Evolutionary conservation across 306 rosid genomes (phyloP).

Genomic region (Herpetospermum pedunculosum): DNA sequence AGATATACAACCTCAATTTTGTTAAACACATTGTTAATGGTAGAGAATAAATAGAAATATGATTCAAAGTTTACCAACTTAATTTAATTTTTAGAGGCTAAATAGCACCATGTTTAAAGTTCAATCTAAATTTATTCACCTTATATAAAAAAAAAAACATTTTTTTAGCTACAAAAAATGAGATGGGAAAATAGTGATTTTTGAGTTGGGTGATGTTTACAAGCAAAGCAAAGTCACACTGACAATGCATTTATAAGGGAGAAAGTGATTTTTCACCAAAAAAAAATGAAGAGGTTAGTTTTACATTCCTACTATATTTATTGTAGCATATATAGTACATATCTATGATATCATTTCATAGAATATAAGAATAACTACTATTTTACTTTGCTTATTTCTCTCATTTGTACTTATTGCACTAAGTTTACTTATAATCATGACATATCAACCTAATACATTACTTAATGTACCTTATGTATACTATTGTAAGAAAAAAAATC

Average conservation of each 20-base stretch:
- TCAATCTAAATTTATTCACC: not conserved
- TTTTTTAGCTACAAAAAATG: not conserved
- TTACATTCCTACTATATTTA: not conserved
- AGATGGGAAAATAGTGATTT: not conserved
- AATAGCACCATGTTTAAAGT: no score
- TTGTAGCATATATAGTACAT: not conserved
- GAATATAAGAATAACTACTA: not conserved
- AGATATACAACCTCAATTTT: not conserved
- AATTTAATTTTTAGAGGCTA: no score
- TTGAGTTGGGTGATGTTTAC: not conserved
- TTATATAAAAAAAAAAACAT: not conserved
- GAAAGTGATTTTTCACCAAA: slow-evolving; percentile 2
- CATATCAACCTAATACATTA: not conserved
- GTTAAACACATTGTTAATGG: no score
- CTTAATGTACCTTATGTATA: no score
- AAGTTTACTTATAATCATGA: not conserved
- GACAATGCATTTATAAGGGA: not conserved
- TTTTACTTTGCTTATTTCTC: not conserved
- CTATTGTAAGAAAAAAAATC: no score
- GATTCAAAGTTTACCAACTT: no score
- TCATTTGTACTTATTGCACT: not conserved
- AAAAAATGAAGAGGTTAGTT: not conserved
- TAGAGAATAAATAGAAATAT: no score
- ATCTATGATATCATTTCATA: not conserved
- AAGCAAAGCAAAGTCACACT: not conserved